Percentiles rank a stretch among this genome's conserved stretches.
phyloP scores from a whole-genome alignment of 805 yeast genomes.

The Lachancea dasiensis region DNA sequence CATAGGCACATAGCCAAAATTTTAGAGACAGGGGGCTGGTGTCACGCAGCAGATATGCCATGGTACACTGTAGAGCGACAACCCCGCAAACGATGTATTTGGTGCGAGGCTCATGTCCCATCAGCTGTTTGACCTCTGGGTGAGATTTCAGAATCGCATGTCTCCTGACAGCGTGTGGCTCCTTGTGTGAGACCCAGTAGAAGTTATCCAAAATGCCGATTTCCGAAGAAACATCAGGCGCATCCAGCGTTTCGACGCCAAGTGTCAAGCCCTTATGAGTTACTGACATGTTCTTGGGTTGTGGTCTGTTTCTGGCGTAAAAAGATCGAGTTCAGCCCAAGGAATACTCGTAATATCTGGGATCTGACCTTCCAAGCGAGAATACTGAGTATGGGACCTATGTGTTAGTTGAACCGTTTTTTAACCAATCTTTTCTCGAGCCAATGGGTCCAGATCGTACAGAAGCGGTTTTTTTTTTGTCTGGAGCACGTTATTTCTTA shows the following conservation, averaged over 20 bases:
- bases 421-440: no score
- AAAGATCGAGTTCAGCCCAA: no score
- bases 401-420: no score
- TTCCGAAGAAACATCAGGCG: slow-evolving; percentile 30
- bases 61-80: slow-evolving; percentile 57
- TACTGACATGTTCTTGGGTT: slow-evolving; percentile 7
- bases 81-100: slow-evolving; percentile 67
- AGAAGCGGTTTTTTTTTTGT: no score
- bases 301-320: not conserved
- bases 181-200: slow-evolving; percentile 77
- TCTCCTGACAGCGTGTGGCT: slow-evolving; percentile 74
- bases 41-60: slow-evolving; percentile 57
- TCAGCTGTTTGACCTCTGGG: slow-evolving; percentile 73
- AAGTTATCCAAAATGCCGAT: slow-evolving; percentile 49
- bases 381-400: no score
- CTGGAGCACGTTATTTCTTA: no score
- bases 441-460: no score
- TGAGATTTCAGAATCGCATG: slow-evolving; percentile 65
- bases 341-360: no score
- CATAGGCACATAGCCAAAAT: slow-evolving; percentile 60
- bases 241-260: slow-evolving; percentile 14
- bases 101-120: slow-evolving; percentile 83
- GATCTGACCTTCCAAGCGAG: no score
- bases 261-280: slow-evolving; percentile 13
- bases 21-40: slow-evolving; percentile 46